Base-by-base conservation (phyloP, 768 basidiomycete genomes). In the Hericium rajendrae region DNA sequence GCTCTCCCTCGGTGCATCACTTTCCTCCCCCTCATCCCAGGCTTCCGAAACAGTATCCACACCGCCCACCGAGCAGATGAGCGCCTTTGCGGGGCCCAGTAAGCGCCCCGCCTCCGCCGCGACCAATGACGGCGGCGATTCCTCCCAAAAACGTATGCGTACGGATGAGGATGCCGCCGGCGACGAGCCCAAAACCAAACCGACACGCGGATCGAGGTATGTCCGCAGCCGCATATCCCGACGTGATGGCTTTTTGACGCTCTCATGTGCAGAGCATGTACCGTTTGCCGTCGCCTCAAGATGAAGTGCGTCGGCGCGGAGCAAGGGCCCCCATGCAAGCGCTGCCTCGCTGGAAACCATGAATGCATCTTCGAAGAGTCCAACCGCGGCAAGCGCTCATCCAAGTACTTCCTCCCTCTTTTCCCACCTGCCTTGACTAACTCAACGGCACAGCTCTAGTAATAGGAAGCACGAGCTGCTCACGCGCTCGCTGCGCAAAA, bases 331-430 rank as follows among this genome's bases (percentile, higher is more conserved):
- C 91, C 93, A 0, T 97, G 93, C 74, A 94, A 93, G 66, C 85
- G 93, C 20, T 97, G 93, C 65, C 71, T 74, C 49, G 66, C 83
- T 0, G 86, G 88, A 18, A 82, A 82, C 62, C 88, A 94, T 65
- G 91, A 95, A 64, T 99, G 97, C 67, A 82, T 97, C 48, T 98
- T 99, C 61, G 94, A 98, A 73, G 95, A 97, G 69, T 92, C 89
- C 2, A 94, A 97, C 68, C 81, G 97, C 51, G 97, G 97, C 43
- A 95, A 94, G 69, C 83, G 91, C 11, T 83, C 88, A 20, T 80
- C 86, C 55, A 91, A 90, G 90, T 91, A 71, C 62, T 79, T 53
- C 20, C 51, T 20, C 49, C 58, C 54, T 43, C 24, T 24, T 24
- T 24, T 4, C 48, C 55, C 22, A 28, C 53, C 32, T 51, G 46